Evolutionary conservation across 805 yeast genomes (phyloP).

Genomic region (Candida takata): DNA sequence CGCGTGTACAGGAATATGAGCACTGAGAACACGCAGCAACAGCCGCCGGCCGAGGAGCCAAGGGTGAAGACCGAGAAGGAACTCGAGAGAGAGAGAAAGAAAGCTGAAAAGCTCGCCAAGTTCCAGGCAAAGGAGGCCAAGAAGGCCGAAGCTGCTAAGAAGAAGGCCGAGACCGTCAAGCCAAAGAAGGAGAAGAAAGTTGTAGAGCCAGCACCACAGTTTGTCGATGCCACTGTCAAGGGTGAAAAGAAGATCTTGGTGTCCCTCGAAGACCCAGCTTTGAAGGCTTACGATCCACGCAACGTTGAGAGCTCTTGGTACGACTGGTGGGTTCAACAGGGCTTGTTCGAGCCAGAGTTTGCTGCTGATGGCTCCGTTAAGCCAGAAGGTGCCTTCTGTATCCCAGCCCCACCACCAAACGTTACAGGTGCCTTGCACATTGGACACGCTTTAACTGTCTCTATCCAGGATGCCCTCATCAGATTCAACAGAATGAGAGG

Average conservation of each 20-base stretch:
- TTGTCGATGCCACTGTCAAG: conserved; percentile 70
- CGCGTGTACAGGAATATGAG: conserved; percentile 6
- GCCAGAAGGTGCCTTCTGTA: conserved; percentile 79
- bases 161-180: conserved; percentile 32
- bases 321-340: conserved; percentile 90
- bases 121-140: conserved; percentile 79
- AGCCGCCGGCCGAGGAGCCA: conserved; percentile 12
- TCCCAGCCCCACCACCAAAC: conserved; percentile 99
- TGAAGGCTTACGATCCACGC: conserved; percentile 89
- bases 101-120: conserved; percentile 83
- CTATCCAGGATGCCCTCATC: conserved; percentile 89
- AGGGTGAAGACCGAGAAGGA: conserved; percentile 69
- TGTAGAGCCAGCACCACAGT: conserved; percentile 75
- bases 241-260: conserved; percentile 89
- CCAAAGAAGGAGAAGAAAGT: conserved; percentile 67
- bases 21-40: conserved; percentile 11
- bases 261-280: conserved; percentile 85
- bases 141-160: conserved; percentile 45
- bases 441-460: conserved; percentile 94
- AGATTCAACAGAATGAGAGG: conserved; percentile 97
- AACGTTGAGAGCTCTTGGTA: conserved; percentile 97
- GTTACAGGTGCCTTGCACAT: conserved; percentile 98
- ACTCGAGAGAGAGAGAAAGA: conserved; percentile 78
- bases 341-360: conserved; percentile 83
- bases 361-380: conserved; percentile 64